These are phyloP conservation scores for Adansonia gregorii DNA, from an alignment of 441 rosid species.

Conservation along the genomic window DNA sequence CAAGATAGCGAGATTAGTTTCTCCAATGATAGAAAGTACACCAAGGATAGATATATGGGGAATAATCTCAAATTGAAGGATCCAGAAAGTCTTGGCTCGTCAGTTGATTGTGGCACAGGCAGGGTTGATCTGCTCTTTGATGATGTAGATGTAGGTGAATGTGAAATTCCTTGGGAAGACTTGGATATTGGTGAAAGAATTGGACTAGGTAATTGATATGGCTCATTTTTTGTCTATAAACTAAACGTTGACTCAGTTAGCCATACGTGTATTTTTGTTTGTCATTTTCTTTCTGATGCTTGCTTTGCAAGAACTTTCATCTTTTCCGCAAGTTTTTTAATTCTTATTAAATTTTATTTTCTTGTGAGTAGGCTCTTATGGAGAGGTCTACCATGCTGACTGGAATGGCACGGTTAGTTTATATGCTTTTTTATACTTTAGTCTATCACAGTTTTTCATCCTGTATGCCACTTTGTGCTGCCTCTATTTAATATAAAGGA, in stretches of 20 bases:
- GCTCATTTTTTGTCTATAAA: conserved; percentile 25
- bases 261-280: conserved; percentile 15
- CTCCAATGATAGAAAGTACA: conserved; percentile 52
- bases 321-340: conserved; percentile 7
- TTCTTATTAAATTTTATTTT: conserved; percentile 29
- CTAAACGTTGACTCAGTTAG: neutral
- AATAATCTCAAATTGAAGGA: conserved; percentile 60
- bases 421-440: conserved; percentile 12
- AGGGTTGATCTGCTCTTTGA: conserved; percentile 69
- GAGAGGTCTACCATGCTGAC: conserved; percentile 98
- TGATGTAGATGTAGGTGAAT: conserved; percentile 90
- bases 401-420: conserved; percentile 95
- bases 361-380: conserved; percentile 80
- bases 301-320: neutral
- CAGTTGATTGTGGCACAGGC: conserved; percentile 53
- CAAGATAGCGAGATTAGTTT: conserved; percentile 51
- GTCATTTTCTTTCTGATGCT: conserved; percentile 8
- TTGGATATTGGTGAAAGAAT: conserved; percentile 94
- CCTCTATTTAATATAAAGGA: conserved; percentile 4
- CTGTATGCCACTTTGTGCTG: neutral
- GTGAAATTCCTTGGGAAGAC: conserved; percentile 99
- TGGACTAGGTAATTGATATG: conserved; percentile 81
- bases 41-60: conserved; percentile 62
- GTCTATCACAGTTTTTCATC: conserved; percentile 15
- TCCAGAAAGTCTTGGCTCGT: conserved; percentile 67